These are phyloP conservation scores for Nakazawaea ernobii DNA, from an alignment of 805 yeast genomes.

Conservation along the genomic window DNA sequence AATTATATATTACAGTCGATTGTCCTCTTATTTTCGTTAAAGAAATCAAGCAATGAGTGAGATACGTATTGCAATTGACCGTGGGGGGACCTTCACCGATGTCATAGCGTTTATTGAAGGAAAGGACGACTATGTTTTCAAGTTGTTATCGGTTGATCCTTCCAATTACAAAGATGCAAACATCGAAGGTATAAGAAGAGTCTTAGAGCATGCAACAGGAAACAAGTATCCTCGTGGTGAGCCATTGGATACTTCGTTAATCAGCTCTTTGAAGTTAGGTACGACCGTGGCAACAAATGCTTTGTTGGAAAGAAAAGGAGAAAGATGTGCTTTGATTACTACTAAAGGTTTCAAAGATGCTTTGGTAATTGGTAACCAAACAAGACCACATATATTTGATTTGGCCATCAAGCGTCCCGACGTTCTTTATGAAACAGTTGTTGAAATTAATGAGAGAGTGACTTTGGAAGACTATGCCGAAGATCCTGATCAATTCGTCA, in stretches of 20 bases:
- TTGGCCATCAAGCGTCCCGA: conserved; percentile 67
- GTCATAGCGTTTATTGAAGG: conserved; percentile 47
- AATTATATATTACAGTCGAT: neutral
- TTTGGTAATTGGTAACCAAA: conserved; percentile 80
- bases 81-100: conserved; percentile 95
- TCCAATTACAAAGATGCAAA: conserved; percentile 87
- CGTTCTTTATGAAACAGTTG: conserved; percentile 66
- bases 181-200: conserved; percentile 80
- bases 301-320: conserved; percentile 87
- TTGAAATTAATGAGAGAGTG: conserved; percentile 87
- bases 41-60: conserved; percentile 1
- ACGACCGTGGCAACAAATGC: conserved; percentile 97
- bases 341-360: conserved; percentile 88
- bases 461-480: conserved; percentile 78
- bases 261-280: conserved; percentile 78
- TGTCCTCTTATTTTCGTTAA: neutral
- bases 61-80: conserved; percentile 14
- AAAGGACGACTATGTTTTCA: conserved; percentile 62
- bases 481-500: conserved; percentile 43
- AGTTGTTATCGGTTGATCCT: conserved; percentile 85
- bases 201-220: conserved; percentile 56
- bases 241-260: conserved; percentile 55
- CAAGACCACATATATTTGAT: conserved; percentile 87
- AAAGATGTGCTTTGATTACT: conserved; percentile 76
- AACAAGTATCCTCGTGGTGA: conserved; percentile 50